Evolutionary conservation across 441 rosid species (phyloP).

Genomic region (Syzygium malaccense): DNA sequence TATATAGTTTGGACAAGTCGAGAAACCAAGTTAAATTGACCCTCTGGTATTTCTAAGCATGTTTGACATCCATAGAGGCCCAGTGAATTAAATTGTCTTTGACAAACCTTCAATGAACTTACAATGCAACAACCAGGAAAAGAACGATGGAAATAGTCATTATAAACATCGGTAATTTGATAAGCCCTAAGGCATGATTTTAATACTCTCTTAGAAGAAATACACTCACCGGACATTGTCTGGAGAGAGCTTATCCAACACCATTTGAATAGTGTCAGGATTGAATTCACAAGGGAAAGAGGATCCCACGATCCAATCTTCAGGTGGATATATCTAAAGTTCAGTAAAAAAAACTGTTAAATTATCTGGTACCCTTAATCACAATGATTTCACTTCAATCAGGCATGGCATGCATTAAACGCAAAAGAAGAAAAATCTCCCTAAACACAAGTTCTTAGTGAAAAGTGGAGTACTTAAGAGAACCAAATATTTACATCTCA

Average conservation of each 20-base stretch:
- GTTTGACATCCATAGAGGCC: not conserved
- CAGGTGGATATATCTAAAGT: conserved; percentile 60
- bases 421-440: not conserved
- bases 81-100: not conserved
- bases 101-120: not conserved
- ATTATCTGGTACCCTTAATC: not conserved
- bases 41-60: not conserved
- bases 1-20: not conserved
- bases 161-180: not conserved
- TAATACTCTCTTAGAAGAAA: conserved; percentile 1
- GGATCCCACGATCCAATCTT: conserved; percentile 81
- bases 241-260: conserved; percentile 58
- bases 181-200: not conserved
- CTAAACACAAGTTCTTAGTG: not conserved
- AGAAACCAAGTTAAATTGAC: not conserved
- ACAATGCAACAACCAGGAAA: not conserved
- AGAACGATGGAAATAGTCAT: not conserved
- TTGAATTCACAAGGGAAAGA: conserved; percentile 66
- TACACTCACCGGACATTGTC: conserved; percentile 54
- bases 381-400: not conserved
- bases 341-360: not conserved
- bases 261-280: conserved; percentile 43
- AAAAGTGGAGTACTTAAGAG: not conserved
- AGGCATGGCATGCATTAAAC: not conserved
- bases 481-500: not conserved